A percentile compares a stretch with the other conserved stretches of the same genome.
Evolutionary conservation across 2,329 filamentous ascomycete genomes (phyloP).

Genomic region (Hypoxylon sp.): DNA sequence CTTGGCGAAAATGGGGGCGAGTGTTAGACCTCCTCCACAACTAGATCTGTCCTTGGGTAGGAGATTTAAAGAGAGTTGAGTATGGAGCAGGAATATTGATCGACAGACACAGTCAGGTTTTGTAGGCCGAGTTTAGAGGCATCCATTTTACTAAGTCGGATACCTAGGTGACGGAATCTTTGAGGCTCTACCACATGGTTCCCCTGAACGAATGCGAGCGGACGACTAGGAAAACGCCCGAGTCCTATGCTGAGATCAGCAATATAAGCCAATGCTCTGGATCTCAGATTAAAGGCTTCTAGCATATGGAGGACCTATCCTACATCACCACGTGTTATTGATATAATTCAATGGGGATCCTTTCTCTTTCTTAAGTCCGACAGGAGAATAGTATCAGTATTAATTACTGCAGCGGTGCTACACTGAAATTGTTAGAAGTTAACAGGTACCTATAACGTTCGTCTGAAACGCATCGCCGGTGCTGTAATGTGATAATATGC

Average conservation of each 20-base stretch:
- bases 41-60: background rate
- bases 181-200: slow-evolving; percentile 25
- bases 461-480: background rate
- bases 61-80: background rate
- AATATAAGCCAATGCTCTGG: slow-evolving; percentile 15
- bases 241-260: slow-evolving; percentile 22
- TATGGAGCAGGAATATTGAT: background rate
- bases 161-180: background rate
- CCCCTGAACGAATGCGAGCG: background rate
- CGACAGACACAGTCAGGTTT: slow-evolving; percentile 1
- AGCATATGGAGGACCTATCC: background rate
- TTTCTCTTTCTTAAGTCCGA: background rate
- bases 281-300: background rate
- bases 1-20: background rate
- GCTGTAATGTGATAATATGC: background rate
- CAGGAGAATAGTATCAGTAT: background rate
- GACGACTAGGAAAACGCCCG: background rate
- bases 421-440: background rate
- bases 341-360: background rate
- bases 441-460: background rate
- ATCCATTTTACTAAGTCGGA: background rate
- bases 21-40: background rate
- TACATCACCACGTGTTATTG: background rate
- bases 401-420: background rate
- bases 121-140: background rate